Conservation (phyloP, 2,329 filamentous ascomycete genomes). For the Mariannaea elegans region DNA sequence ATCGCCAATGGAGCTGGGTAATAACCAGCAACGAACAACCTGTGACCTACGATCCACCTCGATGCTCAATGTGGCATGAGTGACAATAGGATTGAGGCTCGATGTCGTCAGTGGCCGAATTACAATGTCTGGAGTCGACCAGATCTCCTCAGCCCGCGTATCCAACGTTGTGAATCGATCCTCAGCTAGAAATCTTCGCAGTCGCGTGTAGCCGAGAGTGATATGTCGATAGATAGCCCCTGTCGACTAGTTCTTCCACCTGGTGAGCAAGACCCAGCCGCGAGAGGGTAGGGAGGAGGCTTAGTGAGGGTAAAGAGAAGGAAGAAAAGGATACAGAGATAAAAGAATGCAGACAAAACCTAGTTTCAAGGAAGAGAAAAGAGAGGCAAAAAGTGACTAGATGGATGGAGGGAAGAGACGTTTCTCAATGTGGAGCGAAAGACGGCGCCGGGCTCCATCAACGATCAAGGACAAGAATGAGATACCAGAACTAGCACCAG, state of each 20-base stretch:
- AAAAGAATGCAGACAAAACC: slow-evolving; percentile 8
- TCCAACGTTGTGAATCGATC: not conserved
- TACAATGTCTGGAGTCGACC: not conserved
- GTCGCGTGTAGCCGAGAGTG: not conserved
- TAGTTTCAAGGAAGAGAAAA: slow-evolving; percentile 3
- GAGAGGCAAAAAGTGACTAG: slow-evolving; percentile 1
- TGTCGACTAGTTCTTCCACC: not conserved
- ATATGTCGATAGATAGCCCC: not conserved
- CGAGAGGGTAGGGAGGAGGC: not conserved
- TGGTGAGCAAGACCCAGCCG: slow-evolving; percentile 1
- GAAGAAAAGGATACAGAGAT: slow-evolving; percentile 22
- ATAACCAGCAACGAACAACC: not conserved
- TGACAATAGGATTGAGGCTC: slow-evolving; percentile 4
- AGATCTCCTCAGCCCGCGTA: not conserved
- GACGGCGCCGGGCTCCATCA: slow-evolving; percentile 10
- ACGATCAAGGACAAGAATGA: slow-evolving; percentile 4
- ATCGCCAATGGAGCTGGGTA: slow-evolving; percentile 1
- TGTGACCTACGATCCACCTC: not conserved
- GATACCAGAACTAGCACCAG: slow-evolving; percentile 20
- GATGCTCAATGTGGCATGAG: slow-evolving; percentile 1
- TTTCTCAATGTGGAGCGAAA: slow-evolving; percentile 11
- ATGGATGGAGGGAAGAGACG: not conserved
- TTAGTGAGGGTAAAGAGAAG: slow-evolving; percentile 28
- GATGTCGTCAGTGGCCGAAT: slow-evolving; percentile 1
- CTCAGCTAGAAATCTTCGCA: not conserved